These are phyloP conservation scores for Dothistroma septosporum DNA, from an alignment of 2,329 filamentous ascomycete species.

Conservation along the genomic window DNA sequence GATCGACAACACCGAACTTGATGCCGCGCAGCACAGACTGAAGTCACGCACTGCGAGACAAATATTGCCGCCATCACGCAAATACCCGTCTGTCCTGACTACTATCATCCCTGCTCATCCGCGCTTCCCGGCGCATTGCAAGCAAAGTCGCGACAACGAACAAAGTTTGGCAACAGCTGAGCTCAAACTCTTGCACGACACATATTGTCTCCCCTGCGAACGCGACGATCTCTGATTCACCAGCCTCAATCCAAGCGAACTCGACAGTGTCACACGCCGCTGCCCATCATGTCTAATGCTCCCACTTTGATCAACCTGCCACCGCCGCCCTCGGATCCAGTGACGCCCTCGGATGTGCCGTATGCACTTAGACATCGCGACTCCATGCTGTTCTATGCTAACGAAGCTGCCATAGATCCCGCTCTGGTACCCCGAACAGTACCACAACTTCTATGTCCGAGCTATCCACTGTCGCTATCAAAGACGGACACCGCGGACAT, in stretches of 20 bases:
- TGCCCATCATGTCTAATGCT: slow-evolving; percentile 36
- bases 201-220: not conserved
- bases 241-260: not conserved
- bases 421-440: slow-evolving; percentile 86
- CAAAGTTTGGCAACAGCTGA: not conserved
- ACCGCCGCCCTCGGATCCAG: slow-evolving; percentile 73
- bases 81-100: not conserved
- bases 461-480: slow-evolving; percentile 90
- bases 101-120: not conserved
- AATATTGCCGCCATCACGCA: not conserved
- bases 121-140: not conserved
- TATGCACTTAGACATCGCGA: slow-evolving; percentile 41
- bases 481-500: slow-evolving; percentile 88
- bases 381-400: not conserved
- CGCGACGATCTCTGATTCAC: not conserved
- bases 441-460: slow-evolving; percentile 87
- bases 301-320: slow-evolving; percentile 80
- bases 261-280: not conserved
- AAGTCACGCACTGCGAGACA: not conserved
- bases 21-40: not conserved
- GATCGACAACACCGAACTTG: not conserved
- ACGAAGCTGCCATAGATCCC: slow-evolving; percentile 16
- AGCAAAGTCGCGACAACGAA: not conserved
- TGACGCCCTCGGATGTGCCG: slow-evolving; percentile 87
- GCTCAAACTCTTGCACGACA: not conserved